These are phyloP conservation scores for Urochloa ruziziensis DNA, from an alignment of 176 grass and related monocot genomes.

Conservation along the genomic window DNA sequence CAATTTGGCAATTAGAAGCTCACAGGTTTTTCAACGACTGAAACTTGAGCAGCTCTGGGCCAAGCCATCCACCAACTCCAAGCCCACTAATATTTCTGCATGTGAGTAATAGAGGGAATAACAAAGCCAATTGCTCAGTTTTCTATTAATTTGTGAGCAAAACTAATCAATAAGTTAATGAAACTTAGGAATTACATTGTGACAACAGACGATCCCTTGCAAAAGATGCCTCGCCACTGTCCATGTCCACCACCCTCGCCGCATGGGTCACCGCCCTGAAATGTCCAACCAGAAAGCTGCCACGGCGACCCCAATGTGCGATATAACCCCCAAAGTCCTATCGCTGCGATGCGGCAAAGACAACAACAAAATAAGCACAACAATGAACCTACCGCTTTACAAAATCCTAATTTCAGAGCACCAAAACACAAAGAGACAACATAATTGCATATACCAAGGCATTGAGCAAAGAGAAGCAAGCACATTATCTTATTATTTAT, in stretches of 20 bases:
- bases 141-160: conserved; percentile 19
- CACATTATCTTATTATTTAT: background rate
- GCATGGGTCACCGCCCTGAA: conserved; percentile 49
- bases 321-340: conserved; percentile 51
- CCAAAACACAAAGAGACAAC: conserved; percentile 31
- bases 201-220: conserved; percentile 53
- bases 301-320: conserved; percentile 33
- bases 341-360: conserved; percentile 18
- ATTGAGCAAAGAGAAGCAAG: background rate
- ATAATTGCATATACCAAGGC: background rate
- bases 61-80: conserved; percentile 63
- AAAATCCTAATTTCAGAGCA: conserved; percentile 9
- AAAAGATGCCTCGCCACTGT: conserved; percentile 54
- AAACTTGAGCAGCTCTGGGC: conserved; percentile 58
- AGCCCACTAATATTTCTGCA: conserved; percentile 75
- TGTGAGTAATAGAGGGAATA: conserved; percentile 30
- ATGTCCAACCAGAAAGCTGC: conserved; percentile 57
- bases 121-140: background rate
- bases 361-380: background rate
- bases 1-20: conserved; percentile 29
- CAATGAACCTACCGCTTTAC: background rate
- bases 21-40: conserved; percentile 70
- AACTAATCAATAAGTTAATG: conserved; percentile 3
- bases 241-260: conserved; percentile 18
- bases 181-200: conserved; percentile 58